Evolutionary conservation across 805 yeast genomes (phyloP).

Genomic region (Saccharomycopsis vini): DNA sequence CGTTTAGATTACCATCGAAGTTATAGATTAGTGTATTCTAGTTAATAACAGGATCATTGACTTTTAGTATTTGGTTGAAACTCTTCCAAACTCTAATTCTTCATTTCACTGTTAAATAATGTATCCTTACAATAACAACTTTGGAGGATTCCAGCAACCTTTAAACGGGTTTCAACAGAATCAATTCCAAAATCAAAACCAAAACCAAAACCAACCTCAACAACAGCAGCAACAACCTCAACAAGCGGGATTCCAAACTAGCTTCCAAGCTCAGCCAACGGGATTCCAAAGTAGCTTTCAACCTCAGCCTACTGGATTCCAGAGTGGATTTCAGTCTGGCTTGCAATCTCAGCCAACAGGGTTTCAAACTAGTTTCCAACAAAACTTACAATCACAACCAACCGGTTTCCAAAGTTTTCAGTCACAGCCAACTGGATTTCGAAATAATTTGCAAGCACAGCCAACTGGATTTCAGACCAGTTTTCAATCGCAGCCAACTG

Average conservation of each 20-base stretch:
- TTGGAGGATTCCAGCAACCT: constrained; percentile 1
- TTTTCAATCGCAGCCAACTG: constrained; percentile 27
- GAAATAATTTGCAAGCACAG: constrained; percentile 20
- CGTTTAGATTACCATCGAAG: no score
- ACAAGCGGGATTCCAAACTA: constrained; percentile 11
- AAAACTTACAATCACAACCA: no score
- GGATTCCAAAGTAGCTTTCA: constrained; percentile 22
- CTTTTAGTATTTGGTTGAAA: no score
- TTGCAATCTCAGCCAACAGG: constrained; percentile 20
- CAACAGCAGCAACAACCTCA: constrained; percentile 17
- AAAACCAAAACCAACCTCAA: constrained; percentile 20
- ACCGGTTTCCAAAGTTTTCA: constrained; percentile 20
- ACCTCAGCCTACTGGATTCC: constrained; percentile 26
- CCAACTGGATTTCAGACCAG: constrained; percentile 24
- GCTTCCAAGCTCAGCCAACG: constrained; percentile 23
- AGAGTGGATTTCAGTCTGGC: constrained; percentile 18
- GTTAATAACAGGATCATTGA: no score
- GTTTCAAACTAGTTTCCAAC: constrained; percentile 18
- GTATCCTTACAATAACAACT: constrained; percentile 3
- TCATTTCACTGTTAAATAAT: no score
- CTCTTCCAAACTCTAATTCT: no score
- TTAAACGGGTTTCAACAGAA: background rate
- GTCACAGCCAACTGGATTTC: constrained; percentile 16
- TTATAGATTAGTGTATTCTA: no score
- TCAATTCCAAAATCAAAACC: constrained; percentile 8